Evolutionary conservation across 1,284 basidiomycete species (phyloP).

Genomic region (Heterobasidion irregulare): DNA sequence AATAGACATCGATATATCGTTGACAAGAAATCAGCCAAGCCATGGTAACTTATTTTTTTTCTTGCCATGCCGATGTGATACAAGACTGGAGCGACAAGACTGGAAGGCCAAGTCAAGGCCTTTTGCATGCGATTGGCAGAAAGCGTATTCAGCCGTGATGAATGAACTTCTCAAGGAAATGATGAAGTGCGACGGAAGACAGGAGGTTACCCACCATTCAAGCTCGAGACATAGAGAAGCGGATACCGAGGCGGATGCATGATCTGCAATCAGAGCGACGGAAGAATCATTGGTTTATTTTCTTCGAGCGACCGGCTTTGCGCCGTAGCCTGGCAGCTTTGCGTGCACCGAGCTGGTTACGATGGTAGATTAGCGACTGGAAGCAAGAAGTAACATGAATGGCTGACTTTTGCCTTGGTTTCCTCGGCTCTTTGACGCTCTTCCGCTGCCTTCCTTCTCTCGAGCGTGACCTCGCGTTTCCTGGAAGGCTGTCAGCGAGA

Average conservation of each 20-base stretch:
- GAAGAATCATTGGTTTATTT: conserved; percentile 53
- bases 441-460: conserved; percentile 63
- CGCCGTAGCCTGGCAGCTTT: conserved; percentile 65
- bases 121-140: no score
- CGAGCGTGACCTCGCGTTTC: conserved; percentile 55
- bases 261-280: background rate
- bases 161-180: no score
- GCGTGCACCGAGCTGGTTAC: conserved; percentile 63
- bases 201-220: no score
- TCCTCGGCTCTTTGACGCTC: conserved; percentile 65
- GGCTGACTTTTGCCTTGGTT: conserved; percentile 57
- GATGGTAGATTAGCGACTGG: conserved; percentile 4
- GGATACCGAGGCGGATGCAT: background rate
- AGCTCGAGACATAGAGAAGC: no score
- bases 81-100: no score
- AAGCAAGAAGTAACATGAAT: background rate
- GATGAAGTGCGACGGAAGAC: no score
- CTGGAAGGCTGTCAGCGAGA: conserved; percentile 25
- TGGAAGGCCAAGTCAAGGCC: no score
- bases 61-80: no score
- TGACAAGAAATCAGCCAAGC: no score
- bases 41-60: no score
- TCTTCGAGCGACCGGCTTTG: conserved; percentile 67
- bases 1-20: no score
- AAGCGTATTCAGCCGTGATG: no score